Evolutionary conservation across 176 grass and related monocot species (phyloP).

Genomic region (Pontederia paniculata): DNA sequence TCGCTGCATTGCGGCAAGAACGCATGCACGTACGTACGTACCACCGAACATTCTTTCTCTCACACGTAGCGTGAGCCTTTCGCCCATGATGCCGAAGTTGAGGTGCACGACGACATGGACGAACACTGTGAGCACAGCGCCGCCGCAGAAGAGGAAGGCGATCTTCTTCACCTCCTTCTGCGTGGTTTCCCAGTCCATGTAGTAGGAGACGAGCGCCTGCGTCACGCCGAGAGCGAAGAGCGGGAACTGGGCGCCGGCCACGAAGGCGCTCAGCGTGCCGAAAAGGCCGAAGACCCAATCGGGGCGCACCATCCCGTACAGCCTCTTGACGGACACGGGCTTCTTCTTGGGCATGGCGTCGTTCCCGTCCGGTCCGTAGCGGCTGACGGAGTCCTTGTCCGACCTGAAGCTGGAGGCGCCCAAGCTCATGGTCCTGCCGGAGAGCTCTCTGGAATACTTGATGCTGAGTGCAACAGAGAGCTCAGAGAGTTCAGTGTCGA

Average conservation of each 20-base stretch:
- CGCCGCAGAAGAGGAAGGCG: constrained; percentile 55
- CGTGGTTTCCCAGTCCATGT: constrained; percentile 95
- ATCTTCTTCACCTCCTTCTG: constrained; percentile 77
- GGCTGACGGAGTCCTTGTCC: constrained; percentile 74
- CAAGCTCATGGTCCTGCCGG: constrained; percentile 48
- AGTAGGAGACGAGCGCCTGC: constrained; percentile 85
- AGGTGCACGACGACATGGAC: constrained; percentile 80
- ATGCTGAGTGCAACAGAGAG: constrained; percentile 25
- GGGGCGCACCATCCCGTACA: constrained; percentile 70
- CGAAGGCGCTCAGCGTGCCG: constrained; percentile 60
- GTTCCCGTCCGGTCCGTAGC: constrained; percentile 26
- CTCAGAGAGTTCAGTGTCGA: neutral
- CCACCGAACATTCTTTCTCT: constrained; percentile 76
- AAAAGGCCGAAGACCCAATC: constrained; percentile 78
- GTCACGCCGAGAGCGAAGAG: constrained; percentile 84
- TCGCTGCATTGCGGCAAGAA: neutral
- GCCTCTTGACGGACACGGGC: constrained; percentile 66
- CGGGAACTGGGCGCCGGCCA: constrained; percentile 77
- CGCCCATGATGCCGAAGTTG: constrained; percentile 90
- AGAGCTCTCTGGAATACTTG: constrained; percentile 71
- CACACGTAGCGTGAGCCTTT: constrained; percentile 80
- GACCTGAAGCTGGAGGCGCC: constrained; percentile 78
- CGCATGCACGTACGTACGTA: neutral
- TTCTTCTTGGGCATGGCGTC: constrained; percentile 37
- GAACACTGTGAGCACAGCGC: constrained; percentile 55